These are phyloP conservation scores for Kodamaea nitidulidarum DNA, from an alignment of 805 yeast species.

Conservation along the genomic window DNA sequence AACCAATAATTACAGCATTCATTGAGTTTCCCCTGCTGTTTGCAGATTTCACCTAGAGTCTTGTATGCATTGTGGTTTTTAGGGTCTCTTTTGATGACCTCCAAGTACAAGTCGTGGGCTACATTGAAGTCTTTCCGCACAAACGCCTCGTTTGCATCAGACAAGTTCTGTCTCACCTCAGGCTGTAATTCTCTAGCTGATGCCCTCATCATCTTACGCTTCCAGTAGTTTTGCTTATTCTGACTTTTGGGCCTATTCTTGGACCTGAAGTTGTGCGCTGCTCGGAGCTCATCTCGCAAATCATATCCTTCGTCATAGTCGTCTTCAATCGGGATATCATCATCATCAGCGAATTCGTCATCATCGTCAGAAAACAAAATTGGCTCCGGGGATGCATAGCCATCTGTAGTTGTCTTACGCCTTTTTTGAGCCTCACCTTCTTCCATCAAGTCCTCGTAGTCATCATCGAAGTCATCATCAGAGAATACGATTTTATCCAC, in stretches of 20 bases:
- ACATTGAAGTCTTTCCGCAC: slow-evolving; percentile 56
- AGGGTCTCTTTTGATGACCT: slow-evolving; percentile 74
- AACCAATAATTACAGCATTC: slow-evolving; percentile 81
- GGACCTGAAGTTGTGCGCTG: slow-evolving; percentile 59
- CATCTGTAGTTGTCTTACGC: not conserved
- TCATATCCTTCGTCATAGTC: slow-evolving; percentile 40
- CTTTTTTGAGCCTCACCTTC: not conserved
- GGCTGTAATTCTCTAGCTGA: slow-evolving; percentile 56
- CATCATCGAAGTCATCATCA: slow-evolving; percentile 8
- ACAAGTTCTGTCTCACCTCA: slow-evolving; percentile 61
- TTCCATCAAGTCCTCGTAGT: slow-evolving; percentile 4
- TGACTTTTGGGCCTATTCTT: slow-evolving; percentile 26
- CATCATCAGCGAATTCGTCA: slow-evolving; percentile 19
- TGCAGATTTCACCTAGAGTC: slow-evolving; percentile 80
- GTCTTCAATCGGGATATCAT: slow-evolving; percentile 28
- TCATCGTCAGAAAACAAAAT: slow-evolving; percentile 3
- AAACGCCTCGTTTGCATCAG: slow-evolving; percentile 78
- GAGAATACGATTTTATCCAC: slow-evolving; percentile 4
- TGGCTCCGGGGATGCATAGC: not conserved
- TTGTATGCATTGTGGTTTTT: slow-evolving; percentile 80
- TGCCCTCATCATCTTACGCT: slow-evolving; percentile 31
- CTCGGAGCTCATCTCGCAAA: slow-evolving; percentile 62
- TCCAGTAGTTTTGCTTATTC: slow-evolving; percentile 25
- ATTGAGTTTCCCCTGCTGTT: slow-evolving; percentile 58
- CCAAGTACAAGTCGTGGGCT: slow-evolving; percentile 58